Evolutionary conservation across 306 rosid species (phyloP).

Genomic region (apple (Malus domestica)): ASM211411v1 NC_041796.1:22546501-22547000

Average conservation of each 20-base stretch:
- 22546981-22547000: slow-evolving; percentile 82
- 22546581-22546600: slow-evolving; percentile 97
- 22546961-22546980: slow-evolving; percentile 56
- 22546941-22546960: slow-evolving; percentile 86
- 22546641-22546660: slow-evolving; percentile 58
- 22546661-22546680: slow-evolving; percentile 65
- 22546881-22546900: slow-evolving; percentile 72
- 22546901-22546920: slow-evolving; percentile 63
- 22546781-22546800: slow-evolving; percentile 85
- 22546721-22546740: slow-evolving; percentile 55
- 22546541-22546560: slow-evolving; percentile 65
- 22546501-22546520: slow-evolving; percentile 90
- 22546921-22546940: slow-evolving; percentile 83
- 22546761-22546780: slow-evolving; percentile 67
- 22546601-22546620: slow-evolving; percentile 77
- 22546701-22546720: slow-evolving; percentile 29
- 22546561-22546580: slow-evolving; percentile 66
- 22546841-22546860: slow-evolving; percentile 95
- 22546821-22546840: slow-evolving; percentile 94
- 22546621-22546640: slow-evolving; percentile 71
- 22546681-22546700: slow-evolving; percentile 20
- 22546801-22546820: slow-evolving; percentile 89
- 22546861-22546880: slow-evolving; percentile 71
- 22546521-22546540: slow-evolving; percentile 80
- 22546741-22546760: slow-evolving; percentile 54